These are phyloP conservation scores for Penicillium sp. DNA, from an alignment of 2,329 filamentous ascomycete species.

Conservation along the genomic window DNA sequence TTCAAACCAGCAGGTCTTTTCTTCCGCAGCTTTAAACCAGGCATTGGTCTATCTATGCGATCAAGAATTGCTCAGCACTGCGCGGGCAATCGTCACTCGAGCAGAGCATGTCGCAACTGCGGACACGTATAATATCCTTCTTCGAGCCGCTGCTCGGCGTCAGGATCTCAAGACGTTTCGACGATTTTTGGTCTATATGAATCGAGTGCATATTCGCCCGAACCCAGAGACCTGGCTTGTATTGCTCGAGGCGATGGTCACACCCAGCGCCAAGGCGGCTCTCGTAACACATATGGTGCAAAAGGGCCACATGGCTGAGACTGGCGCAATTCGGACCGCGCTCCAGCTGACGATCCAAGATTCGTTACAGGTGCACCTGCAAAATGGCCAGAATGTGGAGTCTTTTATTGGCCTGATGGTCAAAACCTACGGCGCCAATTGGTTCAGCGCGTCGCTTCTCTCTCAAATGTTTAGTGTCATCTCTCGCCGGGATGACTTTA, in stretches of 20 bases:
- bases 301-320: slow-evolving; percentile 35
- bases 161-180: slow-evolving; percentile 47
- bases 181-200: slow-evolving; percentile 45
- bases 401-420: slow-evolving; percentile 45
- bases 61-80: slow-evolving; percentile 34
- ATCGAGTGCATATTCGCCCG: slow-evolving; percentile 40
- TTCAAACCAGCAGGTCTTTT: slow-evolving; percentile 35
- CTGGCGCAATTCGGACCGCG: slow-evolving; percentile 28
- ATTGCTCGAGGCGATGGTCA: slow-evolving; percentile 38
- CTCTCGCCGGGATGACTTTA: slow-evolving; percentile 27
- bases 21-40: slow-evolving; percentile 46
- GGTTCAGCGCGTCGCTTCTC: slow-evolving; percentile 41
- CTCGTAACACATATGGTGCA: slow-evolving; percentile 38
- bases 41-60: slow-evolving; percentile 45
- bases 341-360: slow-evolving; percentile 38
- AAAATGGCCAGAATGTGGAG: slow-evolving; percentile 36
- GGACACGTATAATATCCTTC: slow-evolving; percentile 51
- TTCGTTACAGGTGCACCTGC: slow-evolving; percentile 37
- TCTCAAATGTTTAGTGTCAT: slow-evolving; percentile 45
- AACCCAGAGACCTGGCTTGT: slow-evolving; percentile 49
- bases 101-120: slow-evolving; percentile 42
- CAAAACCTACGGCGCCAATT: slow-evolving; percentile 38
- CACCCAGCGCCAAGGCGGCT: slow-evolving; percentile 30
- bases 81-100: slow-evolving; percentile 38
- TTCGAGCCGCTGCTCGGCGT: slow-evolving; percentile 41